A percentile compares a stretch with the other conserved stretches of the same genome.
These are phyloP conservation scores for Candida silvatica DNA, from an alignment of 805 yeast genomes.

Conservation along the genomic window DNA sequence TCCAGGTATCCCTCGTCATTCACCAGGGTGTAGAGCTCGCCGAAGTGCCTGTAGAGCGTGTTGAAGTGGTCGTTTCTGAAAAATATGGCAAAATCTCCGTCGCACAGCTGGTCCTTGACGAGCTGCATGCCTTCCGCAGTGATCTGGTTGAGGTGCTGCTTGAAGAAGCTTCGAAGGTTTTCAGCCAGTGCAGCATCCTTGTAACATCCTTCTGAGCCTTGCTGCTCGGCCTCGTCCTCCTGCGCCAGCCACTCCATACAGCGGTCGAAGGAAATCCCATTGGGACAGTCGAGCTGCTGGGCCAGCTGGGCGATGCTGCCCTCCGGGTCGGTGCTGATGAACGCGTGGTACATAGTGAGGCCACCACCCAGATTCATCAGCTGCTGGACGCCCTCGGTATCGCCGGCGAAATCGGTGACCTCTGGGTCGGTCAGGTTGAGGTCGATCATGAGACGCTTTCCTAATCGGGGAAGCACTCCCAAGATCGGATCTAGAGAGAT, in stretches of 20 bases:
- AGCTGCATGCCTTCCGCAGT: slow-evolving; percentile 63
- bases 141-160: slow-evolving; percentile 63
- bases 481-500: slow-evolving; percentile 38
- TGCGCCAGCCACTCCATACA: too few species aligned
- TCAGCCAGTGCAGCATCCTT: slow-evolving; percentile 6
- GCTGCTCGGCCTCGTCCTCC: too few species aligned
- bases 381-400: slow-evolving; percentile 11
- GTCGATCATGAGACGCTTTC: slow-evolving; percentile 1
- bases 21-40: slow-evolving; percentile 52
- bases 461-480: slow-evolving; percentile 47
- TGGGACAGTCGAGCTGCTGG: too few species aligned
- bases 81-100: slow-evolving; percentile 56
- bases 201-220: slow-evolving; percentile 7
- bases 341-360: slow-evolving; percentile 67
- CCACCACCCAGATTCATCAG: slow-evolving; percentile 17
- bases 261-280: too few species aligned
- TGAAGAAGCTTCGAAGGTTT: slow-evolving; percentile 33
- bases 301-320: too few species aligned
- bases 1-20: slow-evolving; percentile 61
- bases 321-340: slow-evolving; percentile 23
- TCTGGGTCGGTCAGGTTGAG: neutral
- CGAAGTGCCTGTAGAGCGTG: slow-evolving; percentile 48
- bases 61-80: slow-evolving; percentile 88
- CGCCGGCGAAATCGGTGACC: slow-evolving; percentile 3
- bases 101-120: too few species aligned